These are phyloP conservation scores for Linum tenue DNA, from an alignment of 345 rosid species.

Conservation along the genomic window DNA sequence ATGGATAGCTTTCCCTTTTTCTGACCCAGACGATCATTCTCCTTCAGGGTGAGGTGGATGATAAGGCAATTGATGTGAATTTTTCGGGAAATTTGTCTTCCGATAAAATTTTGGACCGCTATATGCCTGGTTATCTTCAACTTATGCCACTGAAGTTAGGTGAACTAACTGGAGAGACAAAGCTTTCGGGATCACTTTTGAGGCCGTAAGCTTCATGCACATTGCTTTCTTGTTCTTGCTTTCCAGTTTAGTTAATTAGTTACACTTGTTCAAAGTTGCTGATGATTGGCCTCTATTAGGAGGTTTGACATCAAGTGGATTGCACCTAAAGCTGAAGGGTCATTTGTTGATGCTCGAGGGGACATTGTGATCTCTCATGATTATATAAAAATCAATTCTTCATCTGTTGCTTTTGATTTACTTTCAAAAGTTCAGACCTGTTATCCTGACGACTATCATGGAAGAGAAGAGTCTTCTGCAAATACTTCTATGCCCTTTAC, in stretches of 20 bases:
- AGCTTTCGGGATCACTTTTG: slow-evolving; percentile 86
- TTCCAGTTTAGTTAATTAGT: slow-evolving; percentile 7
- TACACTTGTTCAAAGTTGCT: slow-evolving; percentile 15
- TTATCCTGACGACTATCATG: slow-evolving; percentile 53
- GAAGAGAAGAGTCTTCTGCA: slow-evolving; percentile 30
- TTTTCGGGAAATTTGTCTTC: slow-evolving; percentile 74
- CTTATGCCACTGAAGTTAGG: slow-evolving; percentile 65
- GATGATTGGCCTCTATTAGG: slow-evolving; percentile 34
- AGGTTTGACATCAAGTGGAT: slow-evolving; percentile 94
- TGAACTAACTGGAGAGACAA: slow-evolving; percentile 87
- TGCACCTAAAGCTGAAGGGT: slow-evolving; percentile 98
- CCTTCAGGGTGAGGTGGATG: slow-evolving; percentile 88
- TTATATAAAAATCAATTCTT: slow-evolving; percentile 63
- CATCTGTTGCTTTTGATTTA: slow-evolving; percentile 83
- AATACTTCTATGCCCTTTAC: slow-evolving; percentile 46
- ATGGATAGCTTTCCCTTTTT: slow-evolving; percentile 8
- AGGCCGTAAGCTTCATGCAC: slow-evolving; percentile 59
- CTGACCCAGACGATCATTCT: slow-evolving; percentile 19
- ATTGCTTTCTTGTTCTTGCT: slow-evolving; percentile 9
- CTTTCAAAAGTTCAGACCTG: slow-evolving; percentile 65
- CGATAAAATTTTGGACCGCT: slow-evolving; percentile 71
- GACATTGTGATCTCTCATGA: slow-evolving; percentile 89
- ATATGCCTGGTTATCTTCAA: slow-evolving; percentile 59
- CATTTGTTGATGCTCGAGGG: slow-evolving; percentile 94
- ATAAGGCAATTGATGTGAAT: slow-evolving; percentile 79